A percentile compares a stretch with the other conserved stretches of the same genome.
Conservation (phyloP, 2,329 filamentous ascomycete genomes). For the Calonectria fujianensis region DNA sequence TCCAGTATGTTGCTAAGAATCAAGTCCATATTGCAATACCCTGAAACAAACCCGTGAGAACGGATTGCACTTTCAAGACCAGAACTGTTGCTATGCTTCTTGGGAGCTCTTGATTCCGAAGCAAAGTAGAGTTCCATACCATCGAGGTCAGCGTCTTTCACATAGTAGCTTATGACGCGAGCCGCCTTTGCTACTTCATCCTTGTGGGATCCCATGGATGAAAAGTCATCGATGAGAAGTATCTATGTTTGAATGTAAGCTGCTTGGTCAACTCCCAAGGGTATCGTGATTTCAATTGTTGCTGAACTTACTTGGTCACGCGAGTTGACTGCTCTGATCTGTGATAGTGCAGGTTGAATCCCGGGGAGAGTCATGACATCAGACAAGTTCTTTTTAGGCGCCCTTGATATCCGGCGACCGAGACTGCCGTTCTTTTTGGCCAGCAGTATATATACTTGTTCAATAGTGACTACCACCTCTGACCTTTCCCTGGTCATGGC, state of each 20-base stretch:
- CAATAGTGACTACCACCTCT: background rate
- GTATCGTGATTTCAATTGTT: no score
- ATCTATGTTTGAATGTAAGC: background rate
- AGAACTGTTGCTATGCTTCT: background rate
- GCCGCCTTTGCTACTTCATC: background rate
- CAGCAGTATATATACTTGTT: background rate
- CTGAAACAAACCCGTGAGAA: background rate
- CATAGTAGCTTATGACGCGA: conserved; percentile 31
- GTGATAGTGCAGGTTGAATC: conserved; percentile 20
- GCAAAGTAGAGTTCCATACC: conserved; percentile 24
- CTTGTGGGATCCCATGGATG: conserved; percentile 6
- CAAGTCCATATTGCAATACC: conserved; percentile 11
- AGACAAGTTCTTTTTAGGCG: background rate
- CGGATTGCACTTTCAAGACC: background rate
- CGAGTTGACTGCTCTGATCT: background rate
- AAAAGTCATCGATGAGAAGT: conserved; percentile 33
- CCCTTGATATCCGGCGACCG: background rate
- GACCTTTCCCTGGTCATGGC: background rate
- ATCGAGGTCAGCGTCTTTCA: conserved; percentile 3
- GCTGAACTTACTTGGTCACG: conserved; percentile 30
- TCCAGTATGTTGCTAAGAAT: background rate
- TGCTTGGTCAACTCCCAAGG: no score
- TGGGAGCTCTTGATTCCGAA: background rate
- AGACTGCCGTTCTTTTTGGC: background rate
- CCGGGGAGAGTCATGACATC: background rate